Percentiles rank a stretch among this genome's conserved stretches.
phyloP scores from a whole-genome alignment of 805 yeast genomes.

The Wickerhamiella dianesei region DNA sequence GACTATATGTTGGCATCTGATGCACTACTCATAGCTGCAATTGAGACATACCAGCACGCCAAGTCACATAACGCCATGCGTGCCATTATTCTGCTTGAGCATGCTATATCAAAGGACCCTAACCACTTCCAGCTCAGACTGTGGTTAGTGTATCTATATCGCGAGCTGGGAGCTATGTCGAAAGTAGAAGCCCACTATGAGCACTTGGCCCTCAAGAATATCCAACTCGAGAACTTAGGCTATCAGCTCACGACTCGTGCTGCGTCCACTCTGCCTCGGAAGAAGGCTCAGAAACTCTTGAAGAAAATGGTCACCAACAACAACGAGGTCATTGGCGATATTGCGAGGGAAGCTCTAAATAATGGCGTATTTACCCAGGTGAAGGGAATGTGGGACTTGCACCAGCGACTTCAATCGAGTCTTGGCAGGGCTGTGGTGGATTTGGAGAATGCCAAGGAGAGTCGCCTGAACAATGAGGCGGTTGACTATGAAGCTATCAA shows the following conservation, averaged over 20 bases:
- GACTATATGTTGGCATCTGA: slow-evolving; percentile 66
- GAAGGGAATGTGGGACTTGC: slow-evolving; percentile 51
- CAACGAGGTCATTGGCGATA: slow-evolving; percentile 35
- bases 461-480: slow-evolving; percentile 14
- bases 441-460: slow-evolving; percentile 21
- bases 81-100: slow-evolving; percentile 44
- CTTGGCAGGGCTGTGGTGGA: slow-evolving; percentile 25
- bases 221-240: slow-evolving; percentile 59
- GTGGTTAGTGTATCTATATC: slow-evolving; percentile 57
- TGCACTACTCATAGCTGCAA: slow-evolving; percentile 43
- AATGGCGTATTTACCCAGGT: slow-evolving; percentile 52
- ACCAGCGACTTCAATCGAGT: slow-evolving; percentile 38
- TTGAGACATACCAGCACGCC: slow-evolving; percentile 23
- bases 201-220: slow-evolving; percentile 48
- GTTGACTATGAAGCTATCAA: slow-evolving; percentile 8
- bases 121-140: slow-evolving; percentile 58
- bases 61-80: slow-evolving; percentile 4
- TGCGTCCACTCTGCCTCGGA: slow-evolving; percentile 33
- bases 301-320: slow-evolving; percentile 18
- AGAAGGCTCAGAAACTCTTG: slow-evolving; percentile 6
- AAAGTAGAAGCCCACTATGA: slow-evolving; percentile 41
- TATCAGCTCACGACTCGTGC: slow-evolving; percentile 39
- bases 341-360: slow-evolving; percentile 41
- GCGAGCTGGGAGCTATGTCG: slow-evolving; percentile 40
- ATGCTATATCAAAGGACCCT: slow-evolving; percentile 41